Evolutionary conservation across 345 rosid species (phyloP).

Genomic region (Populus euphratica): DNA sequence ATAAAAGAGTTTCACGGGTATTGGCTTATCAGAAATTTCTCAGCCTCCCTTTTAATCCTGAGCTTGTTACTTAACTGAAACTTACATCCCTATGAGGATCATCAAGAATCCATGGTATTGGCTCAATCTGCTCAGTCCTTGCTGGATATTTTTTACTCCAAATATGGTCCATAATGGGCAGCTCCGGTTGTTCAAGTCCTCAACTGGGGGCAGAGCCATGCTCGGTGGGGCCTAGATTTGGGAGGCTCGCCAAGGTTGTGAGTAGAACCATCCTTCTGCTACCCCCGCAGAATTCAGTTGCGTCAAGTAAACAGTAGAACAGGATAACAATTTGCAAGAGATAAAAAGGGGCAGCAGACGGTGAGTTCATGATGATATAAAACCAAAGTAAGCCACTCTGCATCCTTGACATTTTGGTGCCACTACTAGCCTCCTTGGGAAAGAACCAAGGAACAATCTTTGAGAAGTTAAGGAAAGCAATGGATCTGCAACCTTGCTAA

Average conservation of each 20-base stretch:
- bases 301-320: not conserved
- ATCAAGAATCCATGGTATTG: not conserved
- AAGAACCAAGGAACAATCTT: not conserved
- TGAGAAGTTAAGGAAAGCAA: not conserved
- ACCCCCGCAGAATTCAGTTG: not conserved
- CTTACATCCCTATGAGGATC: not conserved
- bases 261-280: not conserved
- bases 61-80: conserved; percentile 4
- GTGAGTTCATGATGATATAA: not conserved
- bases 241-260: not conserved
- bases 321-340: not conserved
- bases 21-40: not conserved
- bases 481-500: not conserved
- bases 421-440: not conserved
- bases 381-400: not conserved
- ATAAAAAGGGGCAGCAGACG: not conserved
- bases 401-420: not conserved
- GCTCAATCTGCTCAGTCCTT: not conserved
- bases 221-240: not conserved
- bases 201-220: not conserved
- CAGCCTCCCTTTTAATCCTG: not conserved
- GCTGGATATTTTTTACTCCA: not conserved
- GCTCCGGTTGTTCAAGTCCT: conserved; percentile 1
- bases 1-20: conserved; percentile 36
- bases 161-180: not conserved